Base-by-base conservation (phyloP, 1,284 basidiomycete genomes). In the Thelephora terrestris region DNA sequence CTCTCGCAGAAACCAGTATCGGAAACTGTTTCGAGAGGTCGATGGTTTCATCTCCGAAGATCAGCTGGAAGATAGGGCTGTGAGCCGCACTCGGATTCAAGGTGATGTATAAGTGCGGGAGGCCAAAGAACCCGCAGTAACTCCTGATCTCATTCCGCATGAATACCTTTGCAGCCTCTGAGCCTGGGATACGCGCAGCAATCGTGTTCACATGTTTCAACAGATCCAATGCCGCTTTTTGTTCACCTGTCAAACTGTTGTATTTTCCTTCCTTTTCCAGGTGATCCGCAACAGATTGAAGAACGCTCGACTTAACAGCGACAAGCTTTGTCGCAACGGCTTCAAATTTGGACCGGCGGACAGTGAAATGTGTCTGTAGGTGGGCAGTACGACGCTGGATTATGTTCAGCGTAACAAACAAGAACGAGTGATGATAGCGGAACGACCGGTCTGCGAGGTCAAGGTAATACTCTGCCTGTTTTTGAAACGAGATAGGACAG, bases 331-430 rank as follows among this genome's bases (percentile, higher is more conserved):
- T 18, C 6, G 47, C 47, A 21, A 47, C 23, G 5, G 17, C 4
- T 7, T 39, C 16, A 17, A 54, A 48, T 18, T 43, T n/a, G 10
- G 14, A n/a, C 35, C 44, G 47, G 5, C 27, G 7, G 24, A 53
- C 46, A 2, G 52, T 43, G 25, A 54, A 50, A 20, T 46, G 27
- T 16, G 53, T 53, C n/a, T 52, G 46, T 7, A 53, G 35, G 40
- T 54, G 53, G 17, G 37, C 37, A 20, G 47, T 34, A 25, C 44
- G 16, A 20, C 48, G 5, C 43, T 56, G 53, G 10, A 54, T 36
- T n/a, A 57, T 56, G 36, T 55, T 54, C n/a, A 54, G 40, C 2
- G 38, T 46, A 4, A 55, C 46, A 45, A 55, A 55, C 23, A 52
- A 36, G 40, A 45, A 53, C 5, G 50, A 50, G 36, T 48, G 40